Evolutionary conservation across 257 asterid species (phyloP).

Genomic region (Vinca minor): DNA sequence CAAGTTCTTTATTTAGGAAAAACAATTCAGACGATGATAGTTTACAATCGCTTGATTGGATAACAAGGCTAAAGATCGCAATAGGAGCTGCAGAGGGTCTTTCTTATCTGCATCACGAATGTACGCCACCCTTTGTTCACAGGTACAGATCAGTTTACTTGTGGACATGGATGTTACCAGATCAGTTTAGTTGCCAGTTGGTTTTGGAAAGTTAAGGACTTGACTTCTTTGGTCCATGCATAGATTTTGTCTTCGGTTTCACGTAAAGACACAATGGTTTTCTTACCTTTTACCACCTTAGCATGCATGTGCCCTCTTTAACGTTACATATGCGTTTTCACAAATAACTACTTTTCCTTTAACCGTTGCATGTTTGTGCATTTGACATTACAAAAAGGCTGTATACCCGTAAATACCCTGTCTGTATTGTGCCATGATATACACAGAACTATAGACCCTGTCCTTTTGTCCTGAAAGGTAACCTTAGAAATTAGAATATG

Average conservation of each 20-base stretch:
- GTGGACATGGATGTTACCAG: not conserved
- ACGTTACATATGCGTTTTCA: constrained; percentile 1
- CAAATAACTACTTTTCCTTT: constrained; percentile 2
- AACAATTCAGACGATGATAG: constrained; percentile 40
- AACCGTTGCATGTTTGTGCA: not conserved
- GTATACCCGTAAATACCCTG: not conserved
- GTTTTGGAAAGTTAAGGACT: not conserved
- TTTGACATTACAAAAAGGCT: not conserved
- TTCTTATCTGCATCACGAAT: constrained; percentile 83
- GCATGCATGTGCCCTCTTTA: not conserved
- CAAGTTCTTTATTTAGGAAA: constrained; percentile 77
- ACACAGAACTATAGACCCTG: not conserved
- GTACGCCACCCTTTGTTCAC: constrained; percentile 85
- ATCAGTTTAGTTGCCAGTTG: not conserved
- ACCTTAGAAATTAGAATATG: no score
- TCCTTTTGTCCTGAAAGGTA: not conserved
- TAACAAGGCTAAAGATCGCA: constrained; percentile 86
- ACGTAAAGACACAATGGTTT: not conserved
- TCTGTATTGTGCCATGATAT: not conserved
- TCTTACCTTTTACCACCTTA: not conserved
- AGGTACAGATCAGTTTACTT: constrained; percentile 55
- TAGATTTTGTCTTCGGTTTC: not conserved
- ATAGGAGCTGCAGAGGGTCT: constrained; percentile 90
- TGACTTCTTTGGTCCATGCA: not conserved
- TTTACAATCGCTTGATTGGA: constrained; percentile 92